Conservation (phyloP, 2,329 filamentous ascomycete species). For the Thermomyces lanuginosus region DNA sequence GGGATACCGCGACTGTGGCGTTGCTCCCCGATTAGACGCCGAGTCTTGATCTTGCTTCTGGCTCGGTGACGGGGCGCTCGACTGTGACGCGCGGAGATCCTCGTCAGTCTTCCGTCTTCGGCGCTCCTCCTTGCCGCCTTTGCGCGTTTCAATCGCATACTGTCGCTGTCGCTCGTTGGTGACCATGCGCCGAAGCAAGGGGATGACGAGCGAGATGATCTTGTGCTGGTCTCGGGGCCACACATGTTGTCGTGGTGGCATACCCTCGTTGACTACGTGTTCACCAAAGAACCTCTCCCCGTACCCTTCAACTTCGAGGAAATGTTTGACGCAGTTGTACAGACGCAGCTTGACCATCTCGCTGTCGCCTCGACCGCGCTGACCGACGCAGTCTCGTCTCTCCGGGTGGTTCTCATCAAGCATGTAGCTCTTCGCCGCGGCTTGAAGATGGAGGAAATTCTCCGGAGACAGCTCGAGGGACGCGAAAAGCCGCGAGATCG, state of each 20-base stretch:
- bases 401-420: slow-evolving; percentile 39
- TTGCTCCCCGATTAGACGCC: no score
- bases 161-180: slow-evolving; percentile 43
- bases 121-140: slow-evolving; percentile 27
- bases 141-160: slow-evolving; percentile 41
- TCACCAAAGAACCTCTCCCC: slow-evolving; percentile 38
- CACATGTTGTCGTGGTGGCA: slow-evolving; percentile 26
- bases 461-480: slow-evolving; percentile 41
- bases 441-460: slow-evolving; percentile 39
- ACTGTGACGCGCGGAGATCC: slow-evolving; percentile 10
- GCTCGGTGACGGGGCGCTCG: slow-evolving; percentile 4
- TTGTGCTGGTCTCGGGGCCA: slow-evolving; percentile 41
- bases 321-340: slow-evolving; percentile 40
- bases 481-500: slow-evolving; percentile 41
- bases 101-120: slow-evolving; percentile 20
- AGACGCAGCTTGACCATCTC: slow-evolving; percentile 42
- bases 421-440: slow-evolving; percentile 42
- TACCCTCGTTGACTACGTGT: slow-evolving; percentile 27
- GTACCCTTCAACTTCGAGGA: slow-evolving; percentile 34
- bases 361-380: slow-evolving; percentile 37
- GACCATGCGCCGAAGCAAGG: slow-evolving; percentile 41
- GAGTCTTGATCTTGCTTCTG: slow-evolving; percentile 14
- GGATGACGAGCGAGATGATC: slow-evolving; percentile 42
- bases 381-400: slow-evolving; percentile 40
- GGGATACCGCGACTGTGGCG: slow-evolving; percentile 17